Conservation (phyloP, 2,329 filamentous ascomycete species). For the Didymellaceae sp. region DNA sequence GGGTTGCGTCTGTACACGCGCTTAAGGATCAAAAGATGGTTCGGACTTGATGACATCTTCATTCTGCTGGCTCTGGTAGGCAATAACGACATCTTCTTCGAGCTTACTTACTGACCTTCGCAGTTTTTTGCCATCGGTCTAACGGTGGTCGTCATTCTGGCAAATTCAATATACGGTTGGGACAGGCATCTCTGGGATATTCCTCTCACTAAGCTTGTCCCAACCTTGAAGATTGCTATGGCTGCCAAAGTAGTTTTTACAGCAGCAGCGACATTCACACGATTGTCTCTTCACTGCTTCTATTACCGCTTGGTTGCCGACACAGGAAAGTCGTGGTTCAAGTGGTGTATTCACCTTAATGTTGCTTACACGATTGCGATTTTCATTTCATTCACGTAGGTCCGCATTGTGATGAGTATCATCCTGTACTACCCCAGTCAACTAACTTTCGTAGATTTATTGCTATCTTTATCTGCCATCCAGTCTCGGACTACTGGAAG, state of each 20-base stretch:
- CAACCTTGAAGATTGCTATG: conserved; percentile 49
- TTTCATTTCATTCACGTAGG: conserved; percentile 44
- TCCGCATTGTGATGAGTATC: conserved; percentile 18
- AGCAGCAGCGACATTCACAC: conserved; percentile 51
- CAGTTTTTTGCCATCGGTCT: conserved; percentile 50
- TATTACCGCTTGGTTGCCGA: conserved; percentile 55
- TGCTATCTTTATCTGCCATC: conserved; percentile 51
- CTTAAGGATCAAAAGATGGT: conserved; percentile 50
- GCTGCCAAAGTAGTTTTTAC: conserved; percentile 52
- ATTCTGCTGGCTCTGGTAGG: conserved; percentile 51
- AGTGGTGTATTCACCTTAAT: conserved; percentile 49
- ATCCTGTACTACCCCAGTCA: not conserved
- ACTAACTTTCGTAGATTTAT: conserved; percentile 17
- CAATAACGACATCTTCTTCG: not conserved
- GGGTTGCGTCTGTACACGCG: conserved; percentile 50
- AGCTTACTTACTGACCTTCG: conserved; percentile 4
- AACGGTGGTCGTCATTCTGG: conserved; percentile 50
- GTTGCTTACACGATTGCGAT: conserved; percentile 48
- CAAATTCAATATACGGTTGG: conserved; percentile 52
- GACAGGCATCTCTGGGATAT: conserved; percentile 54
- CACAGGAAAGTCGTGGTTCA: conserved; percentile 49
- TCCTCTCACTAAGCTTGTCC: conserved; percentile 29
- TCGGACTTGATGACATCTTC: conserved; percentile 52
- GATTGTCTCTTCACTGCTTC: conserved; percentile 54
- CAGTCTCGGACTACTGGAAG: conserved; percentile 52